Base-by-base conservation (phyloP, 768 basidiomycete species). In the Suillus americanus region DNA sequence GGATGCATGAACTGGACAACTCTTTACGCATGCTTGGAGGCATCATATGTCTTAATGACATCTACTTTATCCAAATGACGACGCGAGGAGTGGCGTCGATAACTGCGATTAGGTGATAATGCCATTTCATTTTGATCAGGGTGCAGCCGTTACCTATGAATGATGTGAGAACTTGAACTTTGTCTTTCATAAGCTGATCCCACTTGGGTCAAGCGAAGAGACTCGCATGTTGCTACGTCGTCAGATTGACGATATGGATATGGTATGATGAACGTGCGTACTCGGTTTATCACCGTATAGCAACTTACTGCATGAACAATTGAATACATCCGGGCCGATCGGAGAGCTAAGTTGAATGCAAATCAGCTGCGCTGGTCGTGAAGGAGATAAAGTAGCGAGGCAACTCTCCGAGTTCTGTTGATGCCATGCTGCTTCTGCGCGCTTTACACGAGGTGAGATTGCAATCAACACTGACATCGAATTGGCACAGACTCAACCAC, bases 21-120 rank as follows among this genome's bases (percentile, higher is more conserved):
- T 59, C 40, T 41, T 59, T 59, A 59, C 57, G 38, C 57, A 59
- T 59, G 57, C 38, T 57, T 37, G 56, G 38, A 57, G 57, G 28
- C 40, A 59, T 59, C 38, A 59, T 59, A 41, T 40, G 57, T 59
- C 57, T 59, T 59, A 59, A 59, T 59, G 57, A 59, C 57, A 13
- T 7, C 9, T 57, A 57, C 25, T 28, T 57, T 57, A 57, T 57
- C 56, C 38, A 59, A 59, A 59, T 59, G 57, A 59, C 41, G 25
- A 59, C 40, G 57, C 57, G 57, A 59, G 57, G 57, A 59, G 57
- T 59, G 57, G 57, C 57, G 57, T 28, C 25, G 25, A 59, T 38
- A 59, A 25, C 25, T 41, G 57, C 38, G 56, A 57, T 59, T 28
- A 59, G 25, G 57, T 59, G 57, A 59, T 41, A 59, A 59, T 28